Conservation (phyloP, 192 early-diverging fungal species). For the Irineochytrium annulatum region DNA sequence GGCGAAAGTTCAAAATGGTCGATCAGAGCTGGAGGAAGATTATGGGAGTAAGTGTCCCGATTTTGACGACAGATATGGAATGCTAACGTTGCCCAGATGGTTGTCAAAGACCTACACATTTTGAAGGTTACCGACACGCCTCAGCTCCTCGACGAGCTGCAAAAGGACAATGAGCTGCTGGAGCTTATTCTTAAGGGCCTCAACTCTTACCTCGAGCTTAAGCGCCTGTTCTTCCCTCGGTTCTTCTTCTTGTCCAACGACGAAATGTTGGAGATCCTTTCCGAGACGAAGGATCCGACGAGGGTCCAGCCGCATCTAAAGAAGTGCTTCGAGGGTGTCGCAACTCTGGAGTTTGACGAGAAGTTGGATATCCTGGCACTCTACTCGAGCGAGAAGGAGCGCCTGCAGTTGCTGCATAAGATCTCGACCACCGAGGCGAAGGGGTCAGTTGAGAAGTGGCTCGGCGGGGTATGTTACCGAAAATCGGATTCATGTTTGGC, state of each 20-base stretch:
- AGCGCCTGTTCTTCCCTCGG: conserved; percentile 56
- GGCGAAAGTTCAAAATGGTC: conserved; percentile 56
- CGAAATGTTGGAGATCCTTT: conserved; percentile 66
- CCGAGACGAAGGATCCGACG: conserved; percentile 61
- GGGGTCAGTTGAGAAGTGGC: conserved; percentile 62
- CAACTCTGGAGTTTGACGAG: conserved; percentile 52
- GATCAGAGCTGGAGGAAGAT: conserved; percentile 56
- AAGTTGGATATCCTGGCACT: conserved; percentile 53
- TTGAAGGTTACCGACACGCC: conserved; percentile 56
- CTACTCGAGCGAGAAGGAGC: conserved; percentile 55
- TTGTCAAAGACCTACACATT: conserved; percentile 51
- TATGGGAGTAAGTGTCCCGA: conserved; percentile 38
- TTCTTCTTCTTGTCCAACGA: conserved; percentile 68
- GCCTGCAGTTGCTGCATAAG: conserved; percentile 43
- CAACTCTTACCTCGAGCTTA: conserved; percentile 59
- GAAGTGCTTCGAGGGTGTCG: conserved; percentile 64
- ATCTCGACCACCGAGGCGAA: conserved; percentile 59
- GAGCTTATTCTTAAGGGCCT: conserved; percentile 62
- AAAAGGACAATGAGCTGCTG: conserved; percentile 47
- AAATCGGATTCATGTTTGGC: neutral
- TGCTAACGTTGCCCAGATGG: conserved; percentile 31
- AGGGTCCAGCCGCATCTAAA: conserved; percentile 63
- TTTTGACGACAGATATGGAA: conserved; percentile 4
- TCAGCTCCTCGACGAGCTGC: conserved; percentile 53
- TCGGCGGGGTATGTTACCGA: conserved; percentile 27